phyloP scores from a whole-genome alignment of 73 alveolate species.

The Blepharisma japonicum region DNA sequence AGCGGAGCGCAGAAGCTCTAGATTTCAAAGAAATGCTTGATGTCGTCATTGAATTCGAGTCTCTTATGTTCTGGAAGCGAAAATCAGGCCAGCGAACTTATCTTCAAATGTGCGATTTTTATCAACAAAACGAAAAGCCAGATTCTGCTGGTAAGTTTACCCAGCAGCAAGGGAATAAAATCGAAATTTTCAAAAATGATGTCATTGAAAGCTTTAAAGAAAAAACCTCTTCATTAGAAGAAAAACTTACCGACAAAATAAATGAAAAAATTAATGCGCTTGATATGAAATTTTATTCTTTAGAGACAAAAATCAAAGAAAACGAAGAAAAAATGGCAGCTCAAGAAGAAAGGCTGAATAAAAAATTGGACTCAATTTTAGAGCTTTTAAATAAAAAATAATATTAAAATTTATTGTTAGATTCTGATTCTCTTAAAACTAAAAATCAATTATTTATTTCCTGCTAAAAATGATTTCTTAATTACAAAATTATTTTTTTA shows the following conservation, averaged over 20 bases:
- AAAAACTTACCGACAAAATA: too few relatives aligned
- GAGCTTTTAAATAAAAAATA: neutral
- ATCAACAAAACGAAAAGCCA: neutral
- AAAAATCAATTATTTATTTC: too few relatives aligned
- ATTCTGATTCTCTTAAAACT: too few relatives aligned
- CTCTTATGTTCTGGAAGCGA: neutral
- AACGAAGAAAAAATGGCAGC: neutral
- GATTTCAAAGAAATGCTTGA: constrained; percentile 21
- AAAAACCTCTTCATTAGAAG: too few relatives aligned
- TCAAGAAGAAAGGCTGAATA: neutral
- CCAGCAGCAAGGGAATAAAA: neutral
- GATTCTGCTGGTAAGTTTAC: neutral
- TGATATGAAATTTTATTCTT: neutral
- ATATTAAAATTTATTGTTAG: neutral
- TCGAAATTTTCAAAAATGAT: neutral
- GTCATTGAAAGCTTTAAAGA: too few relatives aligned
- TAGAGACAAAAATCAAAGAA: neutral
- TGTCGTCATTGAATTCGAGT: neutral
- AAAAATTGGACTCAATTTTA: neutral
- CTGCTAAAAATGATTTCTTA: too few relatives aligned
- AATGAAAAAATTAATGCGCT: neutral
- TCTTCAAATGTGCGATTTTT: constrained; percentile 13
- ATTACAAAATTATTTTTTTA: too few relatives aligned
- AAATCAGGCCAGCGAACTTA: neutral
- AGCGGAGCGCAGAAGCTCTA: neutral